phyloP scores from a whole-genome alignment of 192 early-diverging fungal genomes.

The Coemansia sp. region DNA sequence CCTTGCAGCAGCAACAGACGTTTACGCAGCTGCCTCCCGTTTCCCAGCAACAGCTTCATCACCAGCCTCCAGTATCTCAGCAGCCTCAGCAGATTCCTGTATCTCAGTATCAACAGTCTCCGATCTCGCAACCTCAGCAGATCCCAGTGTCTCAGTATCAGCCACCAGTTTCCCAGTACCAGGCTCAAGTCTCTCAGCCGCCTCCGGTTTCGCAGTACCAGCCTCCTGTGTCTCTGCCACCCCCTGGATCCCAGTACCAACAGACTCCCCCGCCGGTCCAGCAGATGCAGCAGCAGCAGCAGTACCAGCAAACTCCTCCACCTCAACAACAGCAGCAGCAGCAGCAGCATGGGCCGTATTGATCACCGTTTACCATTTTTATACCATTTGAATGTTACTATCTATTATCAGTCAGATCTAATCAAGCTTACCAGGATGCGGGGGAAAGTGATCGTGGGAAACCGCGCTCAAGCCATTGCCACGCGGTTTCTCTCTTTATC shows the following conservation, averaged over 20 bases:
- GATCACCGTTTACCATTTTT: neutral
- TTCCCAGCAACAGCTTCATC: no score
- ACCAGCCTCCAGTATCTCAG: constrained; percentile 6
- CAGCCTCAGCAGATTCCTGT: constrained; percentile 14
- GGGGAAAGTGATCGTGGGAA: constrained; percentile 8
- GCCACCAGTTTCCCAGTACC: neutral
- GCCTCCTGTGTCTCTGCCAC: constrained; percentile 5
- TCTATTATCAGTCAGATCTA: neutral
- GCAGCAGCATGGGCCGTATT: constrained; percentile 1
- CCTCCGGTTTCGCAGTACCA: constrained; percentile 4
- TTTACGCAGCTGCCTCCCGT: no score
- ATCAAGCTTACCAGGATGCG: neutral
- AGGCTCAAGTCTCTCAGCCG: constrained; percentile 6
- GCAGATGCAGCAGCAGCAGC: constrained; percentile 19
- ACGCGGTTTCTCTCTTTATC: neutral
- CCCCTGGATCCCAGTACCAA: constrained; percentile 1
- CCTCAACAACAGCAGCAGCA: constrained; percentile 3
- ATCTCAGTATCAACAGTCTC: constrained; percentile 6
- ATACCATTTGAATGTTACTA: neutral
- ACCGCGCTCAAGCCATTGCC: neutral
- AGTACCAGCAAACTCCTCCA: neutral
- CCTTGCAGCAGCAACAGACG: no score
- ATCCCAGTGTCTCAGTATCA: no score
- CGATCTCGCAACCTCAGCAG: no score
- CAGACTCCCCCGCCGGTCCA: neutral